Evolutionary conservation across 2,329 filamentous ascomycete species (phyloP).

Genomic region (Hypoxylon sp.): DNA sequence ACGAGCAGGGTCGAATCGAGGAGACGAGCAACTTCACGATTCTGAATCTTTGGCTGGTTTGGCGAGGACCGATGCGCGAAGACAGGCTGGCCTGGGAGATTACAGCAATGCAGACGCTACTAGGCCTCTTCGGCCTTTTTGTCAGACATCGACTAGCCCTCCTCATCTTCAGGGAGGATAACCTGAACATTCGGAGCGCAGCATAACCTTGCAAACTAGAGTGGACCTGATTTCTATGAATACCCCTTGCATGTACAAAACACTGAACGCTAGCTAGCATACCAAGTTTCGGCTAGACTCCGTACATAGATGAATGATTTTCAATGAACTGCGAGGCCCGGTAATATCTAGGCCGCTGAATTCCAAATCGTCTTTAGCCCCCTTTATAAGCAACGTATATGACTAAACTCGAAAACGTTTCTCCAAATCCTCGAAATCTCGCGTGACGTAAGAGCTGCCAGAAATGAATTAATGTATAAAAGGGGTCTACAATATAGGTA

Average conservation of each 20-base stretch:
- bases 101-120: constrained; percentile 78
- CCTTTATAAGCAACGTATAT: neutral
- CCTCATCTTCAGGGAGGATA: constrained; percentile 91
- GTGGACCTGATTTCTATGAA: constrained; percentile 10
- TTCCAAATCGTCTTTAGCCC: neutral
- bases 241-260: constrained; percentile 32
- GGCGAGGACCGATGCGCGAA: constrained; percentile 91
- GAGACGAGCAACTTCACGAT: constrained; percentile 93
- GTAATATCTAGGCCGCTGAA: constrained; percentile 7
- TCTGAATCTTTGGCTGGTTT: constrained; percentile 95
- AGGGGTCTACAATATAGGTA: neutral
- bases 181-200: constrained; percentile 63
- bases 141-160: constrained; percentile 87
- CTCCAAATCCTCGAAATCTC: neutral
- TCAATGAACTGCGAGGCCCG: constrained; percentile 21
- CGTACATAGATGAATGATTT: constrained; percentile 24
- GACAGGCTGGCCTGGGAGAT: constrained; percentile 85
- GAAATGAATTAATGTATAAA: neutral
- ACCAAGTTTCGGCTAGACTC: constrained; percentile 2
- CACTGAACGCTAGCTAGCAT: constrained; percentile 7
- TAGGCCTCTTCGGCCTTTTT: constrained; percentile 86
- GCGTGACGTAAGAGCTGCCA: neutral
- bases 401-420: neutral
- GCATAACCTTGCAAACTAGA: constrained; percentile 40
- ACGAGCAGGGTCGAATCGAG: constrained; percentile 76